Evolutionary conservation across 345 rosid species (phyloP).

Genomic region (thale cress (Arabidopsis thaliana)): DNA sequence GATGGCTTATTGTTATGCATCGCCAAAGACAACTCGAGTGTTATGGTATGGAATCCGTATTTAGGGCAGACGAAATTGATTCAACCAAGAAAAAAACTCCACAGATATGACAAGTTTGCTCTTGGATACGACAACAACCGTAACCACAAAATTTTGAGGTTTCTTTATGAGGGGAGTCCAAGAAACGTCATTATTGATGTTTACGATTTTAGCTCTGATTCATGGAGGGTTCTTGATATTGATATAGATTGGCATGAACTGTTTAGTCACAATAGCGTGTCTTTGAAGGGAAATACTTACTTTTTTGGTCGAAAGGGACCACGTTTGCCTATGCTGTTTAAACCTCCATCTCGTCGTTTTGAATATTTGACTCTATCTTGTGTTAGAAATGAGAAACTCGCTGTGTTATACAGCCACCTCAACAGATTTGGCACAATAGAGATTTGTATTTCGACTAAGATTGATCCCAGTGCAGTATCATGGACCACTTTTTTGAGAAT

Average conservation of each 20-base stretch:
- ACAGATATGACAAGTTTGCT: not conserved
- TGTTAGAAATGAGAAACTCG: constrained; percentile 1
- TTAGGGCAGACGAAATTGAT: not conserved
- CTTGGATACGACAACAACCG: not conserved
- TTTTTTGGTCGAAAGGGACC: not conserved
- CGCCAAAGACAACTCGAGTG: not conserved
- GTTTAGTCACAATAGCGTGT: not conserved
- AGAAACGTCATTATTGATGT: not conserved
- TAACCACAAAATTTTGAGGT: not conserved
- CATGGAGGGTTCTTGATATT: not conserved
- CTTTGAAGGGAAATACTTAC: not conserved
- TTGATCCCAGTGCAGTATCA: not conserved
- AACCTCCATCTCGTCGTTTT: not conserved
- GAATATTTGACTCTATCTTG: not conserved
- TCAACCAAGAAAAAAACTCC: not conserved
- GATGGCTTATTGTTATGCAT: not conserved
- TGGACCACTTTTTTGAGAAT: not conserved
- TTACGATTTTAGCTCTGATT: not conserved
- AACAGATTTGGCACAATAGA: not conserved
- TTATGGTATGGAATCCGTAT: not conserved
- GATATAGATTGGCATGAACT: not conserved
- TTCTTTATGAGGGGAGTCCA: too few relatives aligned
- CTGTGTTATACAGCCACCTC: not conserved
- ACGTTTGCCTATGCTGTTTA: not conserved
- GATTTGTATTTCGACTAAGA: not conserved